A percentile compares a stretch with the other conserved stretches of the same genome.
These are phyloP conservation scores for Rosa chinensis DNA, from an alignment of 306 rosid species.

Conservation along the genomic window DNA sequence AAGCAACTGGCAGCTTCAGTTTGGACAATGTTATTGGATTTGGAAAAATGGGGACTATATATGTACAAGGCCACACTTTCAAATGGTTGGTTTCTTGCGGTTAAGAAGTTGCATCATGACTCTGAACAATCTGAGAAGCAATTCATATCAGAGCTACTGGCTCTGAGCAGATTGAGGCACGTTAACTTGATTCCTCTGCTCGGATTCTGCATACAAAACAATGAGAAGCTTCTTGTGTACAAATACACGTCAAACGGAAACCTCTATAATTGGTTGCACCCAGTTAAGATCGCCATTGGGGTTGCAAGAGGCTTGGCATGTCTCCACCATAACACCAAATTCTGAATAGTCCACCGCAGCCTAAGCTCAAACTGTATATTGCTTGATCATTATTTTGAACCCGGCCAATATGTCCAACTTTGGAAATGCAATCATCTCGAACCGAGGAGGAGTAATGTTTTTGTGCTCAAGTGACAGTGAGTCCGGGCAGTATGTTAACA, in stretches of 20 bases:
- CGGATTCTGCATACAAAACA: constrained; percentile 19
- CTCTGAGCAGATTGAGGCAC: constrained; percentile 8
- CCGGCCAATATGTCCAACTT: constrained; percentile 21
- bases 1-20: constrained; percentile 31
- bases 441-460: constrained; percentile 21
- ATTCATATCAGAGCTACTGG: constrained; percentile 11
- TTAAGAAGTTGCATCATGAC: constrained; percentile 9
- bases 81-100: constrained; percentile 22
- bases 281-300: constrained; percentile 7
- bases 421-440: not conserved
- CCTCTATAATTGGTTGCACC: constrained; percentile 18
- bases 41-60: constrained; percentile 10
- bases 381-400: constrained; percentile 11
- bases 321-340: constrained; percentile 18
- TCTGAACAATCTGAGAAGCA: constrained; percentile 4
- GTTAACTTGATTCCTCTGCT: constrained; percentile 11
- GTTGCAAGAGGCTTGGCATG: constrained; percentile 21
- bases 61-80: constrained; percentile 19
- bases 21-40: constrained; percentile 30
- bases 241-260: constrained; percentile 23
- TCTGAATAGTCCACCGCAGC: constrained; percentile 18
- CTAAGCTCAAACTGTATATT: not conserved
- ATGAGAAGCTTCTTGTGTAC: constrained; percentile 23
- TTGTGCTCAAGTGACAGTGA: constrained; percentile 16
- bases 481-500: not conserved